Conservation (phyloP, 2,329 filamentous ascomycete species). For the Amauroascus niger region DNA sequence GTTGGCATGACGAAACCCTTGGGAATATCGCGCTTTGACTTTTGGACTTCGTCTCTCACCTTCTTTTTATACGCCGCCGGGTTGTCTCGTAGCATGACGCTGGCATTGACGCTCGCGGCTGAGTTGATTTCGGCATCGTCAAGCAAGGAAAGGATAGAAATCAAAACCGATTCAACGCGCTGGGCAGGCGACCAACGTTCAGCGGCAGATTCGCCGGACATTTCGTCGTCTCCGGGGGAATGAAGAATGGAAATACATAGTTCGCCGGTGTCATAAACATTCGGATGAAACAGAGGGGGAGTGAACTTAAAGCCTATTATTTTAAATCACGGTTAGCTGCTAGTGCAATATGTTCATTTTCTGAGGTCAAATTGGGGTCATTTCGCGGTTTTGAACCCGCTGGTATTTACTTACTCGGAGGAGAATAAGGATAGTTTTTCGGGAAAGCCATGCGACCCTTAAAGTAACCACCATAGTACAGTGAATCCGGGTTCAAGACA, state of each 20-base stretch:
- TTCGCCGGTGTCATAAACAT: constrained; percentile 82
- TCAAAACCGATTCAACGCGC: constrained; percentile 86
- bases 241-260: constrained; percentile 97
- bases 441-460: constrained; percentile 82
- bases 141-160: constrained; percentile 81
- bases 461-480: constrained; percentile 89
- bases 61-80: constrained; percentile 58
- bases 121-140: constrained; percentile 91
- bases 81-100: constrained; percentile 71
- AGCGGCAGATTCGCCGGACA: constrained; percentile 78
- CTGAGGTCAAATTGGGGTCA: no score
- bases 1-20: constrained; percentile 73
- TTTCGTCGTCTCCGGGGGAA: constrained; percentile 78
- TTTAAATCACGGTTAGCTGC: constrained; percentile 2
- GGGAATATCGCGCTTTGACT: constrained; percentile 71
- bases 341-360: not conserved
- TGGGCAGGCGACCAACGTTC: constrained; percentile 94
- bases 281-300: constrained; percentile 75
- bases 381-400: no score
- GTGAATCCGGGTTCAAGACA: constrained; percentile 83
- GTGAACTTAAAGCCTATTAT: constrained; percentile 66
- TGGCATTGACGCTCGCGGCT: constrained; percentile 88
- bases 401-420: constrained; percentile 48
- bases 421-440: constrained; percentile 77
- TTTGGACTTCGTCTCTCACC: constrained; percentile 60